Conservation (phyloP, 805 yeast species). For the Wilhelminamyces savonicus region DNA sequence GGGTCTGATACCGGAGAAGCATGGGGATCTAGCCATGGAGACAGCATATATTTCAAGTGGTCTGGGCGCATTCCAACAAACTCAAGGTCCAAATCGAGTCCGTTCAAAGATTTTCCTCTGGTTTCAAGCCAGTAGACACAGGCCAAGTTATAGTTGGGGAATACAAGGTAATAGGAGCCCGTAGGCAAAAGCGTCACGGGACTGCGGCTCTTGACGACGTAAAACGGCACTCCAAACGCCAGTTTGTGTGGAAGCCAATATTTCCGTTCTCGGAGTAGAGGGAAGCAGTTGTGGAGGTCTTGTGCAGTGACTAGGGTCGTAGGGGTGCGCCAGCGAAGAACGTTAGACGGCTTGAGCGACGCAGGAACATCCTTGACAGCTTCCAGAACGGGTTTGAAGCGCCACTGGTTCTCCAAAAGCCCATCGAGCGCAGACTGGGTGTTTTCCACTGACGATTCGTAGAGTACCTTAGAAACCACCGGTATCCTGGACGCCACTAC, state of each 20-base stretch:
- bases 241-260: slow-evolving; percentile 16
- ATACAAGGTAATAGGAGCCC: slow-evolving; percentile 49
- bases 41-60: slow-evolving; percentile 19
- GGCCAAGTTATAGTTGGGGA: slow-evolving; percentile 43
- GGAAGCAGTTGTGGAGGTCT: slow-evolving; percentile 37
- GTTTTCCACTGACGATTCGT: slow-evolving; percentile 9
- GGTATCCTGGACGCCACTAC: slow-evolving; percentile 23
- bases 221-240: slow-evolving; percentile 22
- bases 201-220: slow-evolving; percentile 45
- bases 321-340: slow-evolving; percentile 32
- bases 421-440: slow-evolving; percentile 19
- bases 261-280: slow-evolving; percentile 24
- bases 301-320: slow-evolving; percentile 29
- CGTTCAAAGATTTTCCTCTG: slow-evolving; percentile 42
- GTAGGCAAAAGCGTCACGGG: slow-evolving; percentile 37
- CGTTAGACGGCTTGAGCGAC: slow-evolving; percentile 13
- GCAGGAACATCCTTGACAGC: slow-evolving; percentile 20
- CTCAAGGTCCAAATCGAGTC: slow-evolving; percentile 38
- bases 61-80: slow-evolving; percentile 30
- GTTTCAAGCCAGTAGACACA: slow-evolving; percentile 48
- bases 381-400: slow-evolving; percentile 17
- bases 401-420: slow-evolving; percentile 24
- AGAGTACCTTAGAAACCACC: slow-evolving; percentile 19
- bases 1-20: too few species aligned
- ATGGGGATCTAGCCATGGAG: slow-evolving; percentile 20